phyloP scores from a whole-genome alignment of 352 stramenopile genomes.

The Proteromonas lacertae region DNA sequence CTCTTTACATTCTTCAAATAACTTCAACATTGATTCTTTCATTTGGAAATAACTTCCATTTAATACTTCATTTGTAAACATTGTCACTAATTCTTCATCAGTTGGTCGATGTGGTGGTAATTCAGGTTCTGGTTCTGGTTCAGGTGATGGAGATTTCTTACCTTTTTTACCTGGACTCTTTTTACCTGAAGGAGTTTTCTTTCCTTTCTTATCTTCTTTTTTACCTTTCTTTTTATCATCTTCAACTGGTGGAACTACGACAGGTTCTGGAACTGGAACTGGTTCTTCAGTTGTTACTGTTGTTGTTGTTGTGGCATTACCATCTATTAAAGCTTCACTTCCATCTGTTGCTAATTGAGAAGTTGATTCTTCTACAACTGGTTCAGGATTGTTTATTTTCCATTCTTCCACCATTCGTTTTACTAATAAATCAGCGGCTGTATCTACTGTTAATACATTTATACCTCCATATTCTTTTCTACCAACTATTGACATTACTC shows the following conservation, averaged over 20 bases:
- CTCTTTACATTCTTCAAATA: not conserved
- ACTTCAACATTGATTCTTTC: not conserved
- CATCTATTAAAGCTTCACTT: not conserved
- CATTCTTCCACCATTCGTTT: too few species aligned
- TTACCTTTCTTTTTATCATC: not conserved
- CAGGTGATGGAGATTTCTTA: too few species aligned
- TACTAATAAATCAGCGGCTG: too few species aligned
- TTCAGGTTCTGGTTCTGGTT: too few species aligned
- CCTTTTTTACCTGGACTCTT: too few species aligned
- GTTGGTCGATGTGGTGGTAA: too few species aligned
- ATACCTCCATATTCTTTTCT: too few species aligned
- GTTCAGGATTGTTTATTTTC: too few species aligned
- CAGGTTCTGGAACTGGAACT: not conserved
- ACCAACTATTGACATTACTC: too few species aligned
- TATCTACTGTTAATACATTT: too few species aligned
- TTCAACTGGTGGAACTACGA: not conserved
- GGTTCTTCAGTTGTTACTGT: slow-evolving; percentile 1
- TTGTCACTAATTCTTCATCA: not conserved
- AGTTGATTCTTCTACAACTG: not conserved
- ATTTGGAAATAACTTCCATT: not conserved
- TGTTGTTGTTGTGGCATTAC: not conserved
- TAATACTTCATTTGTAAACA: not conserved
- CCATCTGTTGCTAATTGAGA: not conserved
- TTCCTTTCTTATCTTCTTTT: not conserved
- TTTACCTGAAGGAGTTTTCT: too few species aligned